phyloP scores from a whole-genome alignment of 805 yeast genomes.

The Saccharomycopsis fermentans region DNA sequence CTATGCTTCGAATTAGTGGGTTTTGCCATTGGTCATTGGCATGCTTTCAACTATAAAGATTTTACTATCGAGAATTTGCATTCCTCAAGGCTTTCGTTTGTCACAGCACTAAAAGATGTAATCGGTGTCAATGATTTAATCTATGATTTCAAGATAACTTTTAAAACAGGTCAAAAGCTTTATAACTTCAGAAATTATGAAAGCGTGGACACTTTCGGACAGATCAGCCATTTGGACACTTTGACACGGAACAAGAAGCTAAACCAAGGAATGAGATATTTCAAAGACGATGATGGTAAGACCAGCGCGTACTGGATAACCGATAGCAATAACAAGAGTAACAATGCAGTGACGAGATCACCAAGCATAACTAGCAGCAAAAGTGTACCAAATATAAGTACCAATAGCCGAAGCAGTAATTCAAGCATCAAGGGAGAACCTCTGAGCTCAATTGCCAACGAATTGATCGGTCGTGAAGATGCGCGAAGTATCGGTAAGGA shows the following conservation, averaged over 20 bases:
- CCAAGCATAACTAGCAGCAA: background rate
- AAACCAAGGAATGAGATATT: constrained; percentile 74
- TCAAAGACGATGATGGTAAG: constrained; percentile 46
- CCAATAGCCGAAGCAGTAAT: background rate
- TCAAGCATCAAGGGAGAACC: background rate
- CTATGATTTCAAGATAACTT: constrained; percentile 63
- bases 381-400: background rate
- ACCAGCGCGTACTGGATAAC: constrained; percentile 72
- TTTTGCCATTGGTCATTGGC: constrained; percentile 83
- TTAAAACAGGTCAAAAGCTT: constrained; percentile 52
- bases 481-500: background rate
- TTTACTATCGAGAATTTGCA: constrained; percentile 51
- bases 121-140: constrained; percentile 67
- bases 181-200: constrained; percentile 82
- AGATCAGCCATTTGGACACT: constrained; percentile 59
- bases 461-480: background rate
- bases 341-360: background rate
- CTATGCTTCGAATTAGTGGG: constrained; percentile 76
- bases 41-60: constrained; percentile 70
- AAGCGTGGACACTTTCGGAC: constrained; percentile 48
- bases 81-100: constrained; percentile 52
- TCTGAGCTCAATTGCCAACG: background rate
- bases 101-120: constrained; percentile 65
- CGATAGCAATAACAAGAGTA: background rate
- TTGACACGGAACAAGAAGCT: constrained; percentile 56